Evolutionary conservation across 139 green algal species (phyloP).

Genomic region (Chlamydomonas urium): DNA sequence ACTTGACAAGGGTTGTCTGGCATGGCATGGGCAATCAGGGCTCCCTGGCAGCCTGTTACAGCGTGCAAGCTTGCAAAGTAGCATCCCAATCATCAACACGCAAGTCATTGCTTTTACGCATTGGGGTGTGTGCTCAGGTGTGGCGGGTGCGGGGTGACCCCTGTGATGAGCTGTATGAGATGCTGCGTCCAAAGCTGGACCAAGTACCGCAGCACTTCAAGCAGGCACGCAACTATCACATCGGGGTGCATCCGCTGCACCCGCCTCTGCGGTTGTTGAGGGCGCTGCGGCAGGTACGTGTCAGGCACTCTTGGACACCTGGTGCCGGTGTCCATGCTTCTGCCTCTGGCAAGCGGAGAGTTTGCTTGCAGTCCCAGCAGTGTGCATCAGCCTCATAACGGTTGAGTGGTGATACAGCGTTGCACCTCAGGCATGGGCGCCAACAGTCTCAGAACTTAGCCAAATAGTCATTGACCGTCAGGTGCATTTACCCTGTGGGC

Average conservation of each 20-base stretch:
- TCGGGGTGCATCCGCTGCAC: slow-evolving; percentile 52
- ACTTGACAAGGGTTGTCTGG: background rate
- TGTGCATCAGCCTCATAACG: background rate
- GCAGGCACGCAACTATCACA: slow-evolving; percentile 34
- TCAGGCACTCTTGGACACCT: background rate
- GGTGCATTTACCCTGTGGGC: background rate
- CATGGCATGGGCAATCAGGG: background rate
- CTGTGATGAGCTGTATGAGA: slow-evolving; percentile 40
- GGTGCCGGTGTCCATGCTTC: background rate
- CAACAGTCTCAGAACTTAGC: background rate
- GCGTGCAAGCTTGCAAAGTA: background rate
- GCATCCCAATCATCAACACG: background rate
- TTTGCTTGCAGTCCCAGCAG: background rate
- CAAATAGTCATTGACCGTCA: background rate
- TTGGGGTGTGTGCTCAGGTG: slow-evolving; percentile 29
- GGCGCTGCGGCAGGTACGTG: background rate
- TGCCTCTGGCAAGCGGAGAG: background rate
- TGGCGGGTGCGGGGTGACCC: slow-evolving; percentile 44
- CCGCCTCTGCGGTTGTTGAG: slow-evolving; percentile 31
- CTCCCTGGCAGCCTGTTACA: background rate
- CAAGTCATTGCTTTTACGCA: background rate
- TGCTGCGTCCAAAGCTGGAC: slow-evolving; percentile 48
- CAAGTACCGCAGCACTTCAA: slow-evolving; percentile 38
- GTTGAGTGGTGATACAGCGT: background rate
- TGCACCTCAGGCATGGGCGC: background rate